Evolutionary conservation across 306 rosid species (phyloP).

Genomic region (Carpinus fangiana): DNA sequence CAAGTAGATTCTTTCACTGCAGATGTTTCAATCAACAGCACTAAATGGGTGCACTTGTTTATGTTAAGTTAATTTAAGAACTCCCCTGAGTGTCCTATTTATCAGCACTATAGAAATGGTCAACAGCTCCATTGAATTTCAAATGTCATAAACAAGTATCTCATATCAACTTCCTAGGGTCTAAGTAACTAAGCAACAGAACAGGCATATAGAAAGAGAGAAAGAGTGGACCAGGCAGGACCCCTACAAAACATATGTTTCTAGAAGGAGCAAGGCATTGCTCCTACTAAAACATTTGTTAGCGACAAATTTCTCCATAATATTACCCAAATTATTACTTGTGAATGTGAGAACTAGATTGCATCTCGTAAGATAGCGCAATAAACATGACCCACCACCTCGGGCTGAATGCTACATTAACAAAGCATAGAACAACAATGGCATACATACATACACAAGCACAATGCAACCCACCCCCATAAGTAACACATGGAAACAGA

Average conservation of each 20-base stretch:
- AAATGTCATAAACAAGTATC: neutral
- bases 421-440: neutral
- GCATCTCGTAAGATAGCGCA: neutral
- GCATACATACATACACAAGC: neutral
- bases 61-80: conserved; percentile 8
- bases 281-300: no score
- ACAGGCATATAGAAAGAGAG: neutral
- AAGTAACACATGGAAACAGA: no score
- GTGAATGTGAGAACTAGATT: no score
- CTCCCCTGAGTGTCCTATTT: conserved; percentile 19
- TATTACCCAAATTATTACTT: no score
- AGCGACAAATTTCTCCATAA: no score
- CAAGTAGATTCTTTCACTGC: conserved; percentile 8
- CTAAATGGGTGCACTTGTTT: conserved; percentile 10
- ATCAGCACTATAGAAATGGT: neutral
- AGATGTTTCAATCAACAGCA: conserved; percentile 16
- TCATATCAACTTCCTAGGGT: neutral
- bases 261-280: no score
- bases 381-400: neutral
- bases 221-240: neutral
- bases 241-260: neutral
- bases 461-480: neutral
- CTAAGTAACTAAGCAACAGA: neutral
- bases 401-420: neutral
- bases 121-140: conserved; percentile 3